Evolutionary conservation across 176 grass and related monocot species (phyloP).

Genomic region (sorghum (Sorghum bicolor)): DNA sequence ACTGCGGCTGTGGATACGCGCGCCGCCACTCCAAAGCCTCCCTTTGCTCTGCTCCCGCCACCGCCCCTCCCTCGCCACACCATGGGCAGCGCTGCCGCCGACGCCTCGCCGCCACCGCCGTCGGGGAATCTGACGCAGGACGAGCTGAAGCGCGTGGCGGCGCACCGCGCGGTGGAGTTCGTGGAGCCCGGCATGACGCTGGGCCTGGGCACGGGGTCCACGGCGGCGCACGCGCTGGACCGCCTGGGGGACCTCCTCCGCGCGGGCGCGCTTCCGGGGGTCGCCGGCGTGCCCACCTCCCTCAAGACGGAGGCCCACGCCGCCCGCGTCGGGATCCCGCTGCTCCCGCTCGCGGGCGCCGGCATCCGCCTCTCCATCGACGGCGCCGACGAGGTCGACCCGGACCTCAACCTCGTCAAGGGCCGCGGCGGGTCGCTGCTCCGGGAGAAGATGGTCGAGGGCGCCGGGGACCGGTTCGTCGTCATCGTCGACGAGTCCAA

Average conservation of each 20-base stretch:
- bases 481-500: slow-evolving; percentile 66
- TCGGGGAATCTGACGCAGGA: neutral
- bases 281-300: neutral
- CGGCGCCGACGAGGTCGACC: neutral
- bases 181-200: neutral
- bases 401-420: neutral
- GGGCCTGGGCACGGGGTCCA: neutral
- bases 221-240: neutral
- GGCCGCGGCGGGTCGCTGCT: neutral
- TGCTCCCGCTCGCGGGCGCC: neutral
- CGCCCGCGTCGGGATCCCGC: neutral
- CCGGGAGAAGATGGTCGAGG: neutral
- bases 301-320: neutral
- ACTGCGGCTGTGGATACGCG: no score
- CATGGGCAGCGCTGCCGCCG: neutral
- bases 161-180: neutral
- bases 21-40: no score
- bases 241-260: neutral
- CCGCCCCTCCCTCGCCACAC: neutral
- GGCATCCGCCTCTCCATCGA: neutral
- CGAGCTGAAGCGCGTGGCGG: neutral
- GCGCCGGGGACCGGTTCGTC: slow-evolving; percentile 22
- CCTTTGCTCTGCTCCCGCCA: no score
- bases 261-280: neutral
- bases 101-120: neutral